Percentiles rank a stretch among this genome's conserved stretches.
Conservation (phyloP, 805 yeast genomes). For the Kockiozyma suomiensis region DNA sequence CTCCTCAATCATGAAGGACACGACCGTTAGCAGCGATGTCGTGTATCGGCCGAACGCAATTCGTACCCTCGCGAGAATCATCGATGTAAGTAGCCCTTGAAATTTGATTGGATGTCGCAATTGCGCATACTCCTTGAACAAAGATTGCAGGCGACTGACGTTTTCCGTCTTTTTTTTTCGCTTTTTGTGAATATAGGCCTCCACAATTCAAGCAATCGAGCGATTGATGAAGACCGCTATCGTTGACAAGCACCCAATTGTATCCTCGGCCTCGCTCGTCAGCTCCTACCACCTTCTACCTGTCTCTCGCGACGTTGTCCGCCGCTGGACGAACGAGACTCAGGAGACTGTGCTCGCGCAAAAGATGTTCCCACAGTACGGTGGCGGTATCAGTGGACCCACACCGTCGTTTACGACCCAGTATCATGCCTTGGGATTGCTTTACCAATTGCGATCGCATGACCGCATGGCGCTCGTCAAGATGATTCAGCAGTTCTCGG, state of each 20-base stretch:
- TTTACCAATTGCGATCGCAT: constrained; percentile 83
- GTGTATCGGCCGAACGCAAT: constrained; percentile 93
- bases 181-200: constrained; percentile 34
- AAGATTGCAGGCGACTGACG: background rate
- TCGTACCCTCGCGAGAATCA: constrained; percentile 83
- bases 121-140: background rate
- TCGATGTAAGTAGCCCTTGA: constrained; percentile 57
- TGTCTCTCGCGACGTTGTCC: constrained; percentile 86
- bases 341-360: constrained; percentile 80
- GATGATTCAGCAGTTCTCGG: constrained; percentile 73
- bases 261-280: constrained; percentile 91
- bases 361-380: constrained; percentile 48
- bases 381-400: constrained; percentile 41
- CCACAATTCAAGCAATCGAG: constrained; percentile 89
- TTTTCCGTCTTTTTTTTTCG: background rate
- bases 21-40: constrained; percentile 77
- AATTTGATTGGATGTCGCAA: background rate
- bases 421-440: constrained; percentile 91
- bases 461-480: constrained; percentile 94
- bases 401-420: constrained; percentile 81
- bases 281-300: constrained; percentile 86
- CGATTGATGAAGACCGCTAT: constrained; percentile 89
- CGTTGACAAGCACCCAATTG: constrained; percentile 84
- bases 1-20: constrained; percentile 96
- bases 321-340: constrained; percentile 91